Conservation (phyloP, 78 protist species). For the Dictyostelium firmibasis region DNA sequence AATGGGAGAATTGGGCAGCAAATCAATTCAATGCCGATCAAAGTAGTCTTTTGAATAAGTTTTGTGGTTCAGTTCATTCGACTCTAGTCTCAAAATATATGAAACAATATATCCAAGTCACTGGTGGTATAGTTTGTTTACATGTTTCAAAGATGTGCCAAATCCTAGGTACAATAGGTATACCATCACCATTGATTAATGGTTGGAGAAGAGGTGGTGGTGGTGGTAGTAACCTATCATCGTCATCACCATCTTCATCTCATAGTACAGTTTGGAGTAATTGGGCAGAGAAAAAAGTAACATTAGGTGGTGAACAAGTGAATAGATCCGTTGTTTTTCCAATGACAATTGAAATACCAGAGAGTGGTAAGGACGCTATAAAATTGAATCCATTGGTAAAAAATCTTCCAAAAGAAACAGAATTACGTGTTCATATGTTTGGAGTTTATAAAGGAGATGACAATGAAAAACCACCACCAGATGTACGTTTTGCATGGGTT, state of each 20-base stretch:
- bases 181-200: slow-evolving; percentile 41
- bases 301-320: slow-evolving; percentile 83
- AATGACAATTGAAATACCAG: slow-evolving; percentile 46
- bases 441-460: slow-evolving; percentile 83
- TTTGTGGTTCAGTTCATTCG: neutral
- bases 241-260: neutral
- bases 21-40: neutral
- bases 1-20: slow-evolving; percentile 79
- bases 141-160: slow-evolving; percentile 56
- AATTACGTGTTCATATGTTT: slow-evolving; percentile 52
- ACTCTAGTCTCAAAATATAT: neutral
- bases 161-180: slow-evolving; percentile 54
- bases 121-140: slow-evolving; percentile 49
- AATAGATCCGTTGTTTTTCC: slow-evolving; percentile 78
- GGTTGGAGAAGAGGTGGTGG: neutral
- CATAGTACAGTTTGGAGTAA: slow-evolving; percentile 39
- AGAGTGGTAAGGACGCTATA: slow-evolving; percentile 15
- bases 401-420: neutral
- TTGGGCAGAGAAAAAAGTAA: slow-evolving; percentile 80
- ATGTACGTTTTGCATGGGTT: slow-evolving; percentile 77
- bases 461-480: slow-evolving; percentile 76
- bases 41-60: neutral
- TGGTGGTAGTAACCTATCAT: neutral
- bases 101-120: slow-evolving; percentile 11
- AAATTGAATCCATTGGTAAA: slow-evolving; percentile 39